These are phyloP conservation scores for Trichocladium uniseriatum DNA, from an alignment of 495 filamentous ascomycete species.

Conservation along the genomic window DNA sequence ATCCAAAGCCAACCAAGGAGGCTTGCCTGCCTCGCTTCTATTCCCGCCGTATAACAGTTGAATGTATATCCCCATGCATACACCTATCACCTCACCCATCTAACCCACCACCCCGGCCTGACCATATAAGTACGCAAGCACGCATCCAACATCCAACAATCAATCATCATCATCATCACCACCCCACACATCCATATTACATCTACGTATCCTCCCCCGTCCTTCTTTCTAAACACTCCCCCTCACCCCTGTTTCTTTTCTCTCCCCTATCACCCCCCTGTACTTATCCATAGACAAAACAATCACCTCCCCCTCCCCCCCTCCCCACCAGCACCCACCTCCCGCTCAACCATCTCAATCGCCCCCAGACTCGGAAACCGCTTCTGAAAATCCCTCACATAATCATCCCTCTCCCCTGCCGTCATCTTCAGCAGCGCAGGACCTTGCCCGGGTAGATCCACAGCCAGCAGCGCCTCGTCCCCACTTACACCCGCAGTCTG, in stretches of 20 bases:
- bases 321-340: slow-evolving; percentile 17
- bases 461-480: slow-evolving; percentile 29
- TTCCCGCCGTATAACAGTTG: no score
- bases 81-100: not conserved
- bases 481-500: not conserved
- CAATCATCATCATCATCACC: not conserved
- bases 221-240: no score
- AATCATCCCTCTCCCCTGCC: slow-evolving; percentile 43
- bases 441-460: slow-evolving; percentile 30
- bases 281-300: no score
- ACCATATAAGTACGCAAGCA: not conserved
- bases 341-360: slow-evolving; percentile 71
- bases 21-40: no score
- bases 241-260: not conserved
- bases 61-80: not conserved
- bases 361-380: slow-evolving; percentile 71
- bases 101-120: not conserved
- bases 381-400: slow-evolving; percentile 60
- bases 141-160: not conserved
- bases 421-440: slow-evolving; percentile 39
- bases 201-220: no score
- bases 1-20: no score
- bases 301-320: not conserved
- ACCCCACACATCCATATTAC: not conserved
- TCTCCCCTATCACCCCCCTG: no score